Conservation (phyloP, 352 stramenopile genomes). For the Phytophthora tentaculata region DNA sequence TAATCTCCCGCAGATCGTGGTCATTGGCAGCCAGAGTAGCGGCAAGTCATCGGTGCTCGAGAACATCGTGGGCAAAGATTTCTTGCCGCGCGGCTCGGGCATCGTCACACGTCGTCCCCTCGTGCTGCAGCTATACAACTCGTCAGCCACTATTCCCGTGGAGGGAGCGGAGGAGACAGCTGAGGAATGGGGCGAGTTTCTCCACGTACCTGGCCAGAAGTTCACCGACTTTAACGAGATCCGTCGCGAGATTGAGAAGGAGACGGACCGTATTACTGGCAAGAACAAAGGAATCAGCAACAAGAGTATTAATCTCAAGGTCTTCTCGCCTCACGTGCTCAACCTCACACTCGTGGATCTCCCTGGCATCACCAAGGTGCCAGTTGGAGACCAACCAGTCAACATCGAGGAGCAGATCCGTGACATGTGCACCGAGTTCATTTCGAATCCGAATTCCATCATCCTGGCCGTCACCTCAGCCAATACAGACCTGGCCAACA, state of each 20-base stretch:
- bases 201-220: slow-evolving; percentile 95
- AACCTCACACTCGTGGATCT: slow-evolving; percentile 99
- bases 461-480: slow-evolving; percentile 98
- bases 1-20: slow-evolving; percentile 98
- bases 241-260: slow-evolving; percentile 96
- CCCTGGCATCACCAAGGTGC: slow-evolving; percentile 98
- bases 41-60: slow-evolving; percentile 97
- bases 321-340: slow-evolving; percentile 97
- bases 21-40: slow-evolving; percentile 97
- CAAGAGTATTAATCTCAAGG: slow-evolving; percentile 99
- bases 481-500: slow-evolving; percentile 99
- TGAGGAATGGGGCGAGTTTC: slow-evolving; percentile 98
- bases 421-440: slow-evolving; percentile 99
- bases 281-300: slow-evolving; percentile 98
- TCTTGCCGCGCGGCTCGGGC: slow-evolving; percentile 96
- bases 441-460: slow-evolving; percentile 99
- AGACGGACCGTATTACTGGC: slow-evolving; percentile 96
- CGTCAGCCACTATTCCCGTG: slow-evolving; percentile 31
- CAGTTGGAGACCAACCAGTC: slow-evolving; percentile 98
- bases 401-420: slow-evolving; percentile 99
- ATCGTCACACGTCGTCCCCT: slow-evolving; percentile 99
- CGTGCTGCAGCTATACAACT: slow-evolving; percentile 98
- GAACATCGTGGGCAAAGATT: slow-evolving; percentile 95
- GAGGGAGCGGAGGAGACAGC: slow-evolving; percentile 36
- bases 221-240: slow-evolving; percentile 98